phyloP scores from a whole-genome alignment of 441 rosid genomes.

The Euphorbia celastroides region DNA sequence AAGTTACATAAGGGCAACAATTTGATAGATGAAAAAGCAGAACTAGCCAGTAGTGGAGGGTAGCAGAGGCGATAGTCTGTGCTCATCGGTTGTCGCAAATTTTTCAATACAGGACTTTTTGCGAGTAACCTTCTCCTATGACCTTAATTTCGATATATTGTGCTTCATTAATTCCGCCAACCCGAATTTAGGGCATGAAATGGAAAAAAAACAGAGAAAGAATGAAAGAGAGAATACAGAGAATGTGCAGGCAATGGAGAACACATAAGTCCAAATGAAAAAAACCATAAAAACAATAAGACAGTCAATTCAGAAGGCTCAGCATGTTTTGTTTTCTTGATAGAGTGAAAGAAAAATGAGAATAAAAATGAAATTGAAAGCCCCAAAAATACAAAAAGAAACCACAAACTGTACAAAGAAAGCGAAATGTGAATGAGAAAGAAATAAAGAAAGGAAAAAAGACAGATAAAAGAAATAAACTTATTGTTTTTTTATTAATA shows the following conservation, averaged over 20 bases:
- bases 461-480: neutral
- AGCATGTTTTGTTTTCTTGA: neutral
- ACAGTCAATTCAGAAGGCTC: neutral
- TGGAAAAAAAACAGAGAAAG: neutral
- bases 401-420: constrained; percentile 26
- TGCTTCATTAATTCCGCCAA: too few species aligned
- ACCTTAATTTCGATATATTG: too few species aligned
- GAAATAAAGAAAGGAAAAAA: constrained; percentile 2
- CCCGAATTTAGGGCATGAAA: neutral
- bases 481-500: too few species aligned
- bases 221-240: constrained; percentile 15
- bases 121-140: too few species aligned
- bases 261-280: neutral
- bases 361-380: constrained; percentile 7
- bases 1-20: neutral
- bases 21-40: too few species aligned
- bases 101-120: too few species aligned
- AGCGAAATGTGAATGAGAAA: constrained; percentile 37
- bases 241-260: constrained; percentile 10
- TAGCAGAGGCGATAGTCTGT: too few species aligned
- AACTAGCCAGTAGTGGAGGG: too few species aligned
- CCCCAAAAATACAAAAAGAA: constrained; percentile 32
- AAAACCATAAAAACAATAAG: constrained; percentile 11
- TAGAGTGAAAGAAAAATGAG: neutral
- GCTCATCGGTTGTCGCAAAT: too few species aligned